Evolutionary conservation across 805 yeast genomes (phyloP).

Genomic region (Candida vartiovaarae): DNA sequence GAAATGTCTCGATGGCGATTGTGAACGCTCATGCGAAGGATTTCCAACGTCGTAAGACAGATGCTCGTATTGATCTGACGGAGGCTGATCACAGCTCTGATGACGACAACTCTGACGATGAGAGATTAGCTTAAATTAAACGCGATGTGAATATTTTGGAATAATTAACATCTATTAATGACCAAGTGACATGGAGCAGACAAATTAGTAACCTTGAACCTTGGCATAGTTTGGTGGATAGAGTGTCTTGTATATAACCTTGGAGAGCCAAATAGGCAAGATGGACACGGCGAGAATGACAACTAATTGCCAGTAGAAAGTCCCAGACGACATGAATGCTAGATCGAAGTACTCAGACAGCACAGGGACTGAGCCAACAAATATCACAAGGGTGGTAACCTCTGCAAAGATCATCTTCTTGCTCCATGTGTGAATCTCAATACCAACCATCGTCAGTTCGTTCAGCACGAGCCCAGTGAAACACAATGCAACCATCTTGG

Average conservation of each 20-base stretch:
- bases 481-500: constrained; percentile 76
- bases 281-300: constrained; percentile 64
- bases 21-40: constrained; percentile 80
- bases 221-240: constrained; percentile 96
- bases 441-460: constrained; percentile 88
- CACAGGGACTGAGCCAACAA: constrained; percentile 73
- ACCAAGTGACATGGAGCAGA: constrained; percentile 7
- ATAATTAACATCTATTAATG: neutral
- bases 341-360: constrained; percentile 83
- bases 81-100: constrained; percentile 18
- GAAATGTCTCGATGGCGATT: constrained; percentile 44
- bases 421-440: constrained; percentile 91
- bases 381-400: constrained; percentile 58
- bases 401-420: constrained; percentile 68
- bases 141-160: neutral
- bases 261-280: constrained; percentile 85
- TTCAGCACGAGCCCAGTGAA: constrained; percentile 75
- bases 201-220: constrained; percentile 63
- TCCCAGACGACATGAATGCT: constrained; percentile 45
- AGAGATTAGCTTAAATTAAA: constrained; percentile 2
- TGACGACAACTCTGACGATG: constrained; percentile 28
- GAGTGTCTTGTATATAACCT: constrained; percentile 63
- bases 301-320: constrained; percentile 63
- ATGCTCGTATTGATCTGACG: constrained; percentile 10
- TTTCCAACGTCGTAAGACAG: constrained; percentile 44